Evolutionary conservation across 352 stramenopile species (phyloP).

Genomic region (Pythium dissimile): DNA sequence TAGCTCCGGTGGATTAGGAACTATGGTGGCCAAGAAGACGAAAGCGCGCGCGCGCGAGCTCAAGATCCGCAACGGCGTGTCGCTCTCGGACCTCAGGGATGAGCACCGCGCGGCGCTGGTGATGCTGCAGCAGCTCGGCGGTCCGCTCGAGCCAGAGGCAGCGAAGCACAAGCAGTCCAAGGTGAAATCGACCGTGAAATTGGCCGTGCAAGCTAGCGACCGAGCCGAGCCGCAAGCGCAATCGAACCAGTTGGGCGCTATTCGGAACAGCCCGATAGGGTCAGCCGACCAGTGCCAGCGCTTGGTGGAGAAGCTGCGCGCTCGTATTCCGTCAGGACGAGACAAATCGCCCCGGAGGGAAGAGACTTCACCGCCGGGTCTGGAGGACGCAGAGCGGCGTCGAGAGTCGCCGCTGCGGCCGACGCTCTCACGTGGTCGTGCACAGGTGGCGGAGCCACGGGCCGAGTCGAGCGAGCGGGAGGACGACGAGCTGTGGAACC

Average conservation of each 20-base stretch:
- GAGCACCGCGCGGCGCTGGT: conserved; percentile 71
- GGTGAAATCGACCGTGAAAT: neutral
- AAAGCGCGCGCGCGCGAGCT: conserved; percentile 26
- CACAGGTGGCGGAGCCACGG: no score
- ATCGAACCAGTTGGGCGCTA: neutral
- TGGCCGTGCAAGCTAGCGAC: neutral
- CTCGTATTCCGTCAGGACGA: conserved; percentile 41
- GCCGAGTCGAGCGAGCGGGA: conserved; percentile 16
- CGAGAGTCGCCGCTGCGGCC: no score
- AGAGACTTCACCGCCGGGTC: no score
- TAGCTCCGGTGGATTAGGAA: no score
- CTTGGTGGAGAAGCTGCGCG: conserved; percentile 51
- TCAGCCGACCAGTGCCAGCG: conserved; percentile 23
- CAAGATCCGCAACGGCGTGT: conserved; percentile 44
- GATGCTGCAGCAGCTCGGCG: conserved; percentile 71
- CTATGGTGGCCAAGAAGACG: neutral
- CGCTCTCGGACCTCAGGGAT: conserved; percentile 66
- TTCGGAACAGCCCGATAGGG: neutral
- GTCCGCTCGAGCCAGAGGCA: conserved; percentile 32
- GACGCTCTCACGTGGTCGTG: no score
- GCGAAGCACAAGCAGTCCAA: neutral
- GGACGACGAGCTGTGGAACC: conserved; percentile 30
- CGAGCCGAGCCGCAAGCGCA: neutral
- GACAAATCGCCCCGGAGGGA: conserved; percentile 7
- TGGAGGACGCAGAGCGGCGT: neutral